Conservation (phyloP, 306 rosid species). For the Cicer yamashitae region DNA sequence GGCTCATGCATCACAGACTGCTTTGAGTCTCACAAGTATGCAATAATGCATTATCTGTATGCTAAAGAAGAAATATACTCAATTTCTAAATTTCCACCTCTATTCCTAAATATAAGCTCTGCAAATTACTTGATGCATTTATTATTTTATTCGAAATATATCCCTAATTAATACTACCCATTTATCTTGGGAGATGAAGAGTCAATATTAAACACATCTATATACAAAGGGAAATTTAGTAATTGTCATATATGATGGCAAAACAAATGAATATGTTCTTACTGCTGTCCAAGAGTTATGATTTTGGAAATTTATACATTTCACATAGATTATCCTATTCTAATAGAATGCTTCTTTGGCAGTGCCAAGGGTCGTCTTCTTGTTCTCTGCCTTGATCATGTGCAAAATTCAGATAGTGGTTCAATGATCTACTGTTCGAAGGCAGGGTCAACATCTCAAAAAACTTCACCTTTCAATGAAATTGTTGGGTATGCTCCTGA, state of each 20-base stretch:
- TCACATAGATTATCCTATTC: conserved; percentile 41
- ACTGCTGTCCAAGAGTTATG: conserved; percentile 8
- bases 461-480: conserved; percentile 78
- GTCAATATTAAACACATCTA: no score
- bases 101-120: no score
- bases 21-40: conserved; percentile 25
- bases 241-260: not conserved
- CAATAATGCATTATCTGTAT: conserved; percentile 37
- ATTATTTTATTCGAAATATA: no score
- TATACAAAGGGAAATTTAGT: no score
- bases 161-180: no score
- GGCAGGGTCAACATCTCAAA: conserved; percentile 78
- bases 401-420: conserved; percentile 91
- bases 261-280: conserved; percentile 32
- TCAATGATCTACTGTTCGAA: conserved; percentile 84
- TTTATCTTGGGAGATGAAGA: no score
- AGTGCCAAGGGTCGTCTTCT: conserved; percentile 90
- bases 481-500: conserved; percentile 76
- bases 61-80: conserved; percentile 15
- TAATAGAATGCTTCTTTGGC: conserved; percentile 56
- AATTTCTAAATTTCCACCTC: not conserved
- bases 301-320: conserved; percentile 27
- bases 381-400: conserved; percentile 84
- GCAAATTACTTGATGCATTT: no score
- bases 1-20: conserved; percentile 23